phyloP scores from a whole-genome alignment of 441 rosid species.

The Syzygium malaccense region DNA sequence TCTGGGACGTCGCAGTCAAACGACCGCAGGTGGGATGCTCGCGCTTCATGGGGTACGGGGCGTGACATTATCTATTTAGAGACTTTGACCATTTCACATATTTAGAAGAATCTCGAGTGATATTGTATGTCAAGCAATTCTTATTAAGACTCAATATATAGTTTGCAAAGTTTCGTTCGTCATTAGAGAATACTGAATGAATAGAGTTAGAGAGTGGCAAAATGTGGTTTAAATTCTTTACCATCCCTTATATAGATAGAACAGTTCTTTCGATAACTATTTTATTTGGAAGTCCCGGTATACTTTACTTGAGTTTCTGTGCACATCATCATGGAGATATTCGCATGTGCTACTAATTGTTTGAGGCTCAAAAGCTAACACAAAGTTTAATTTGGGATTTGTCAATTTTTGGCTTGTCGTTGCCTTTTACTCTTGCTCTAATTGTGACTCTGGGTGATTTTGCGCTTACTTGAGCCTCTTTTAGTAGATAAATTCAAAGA shows the following conservation, averaged over 20 bases:
- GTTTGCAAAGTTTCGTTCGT: background rate
- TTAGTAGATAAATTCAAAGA: too few relatives aligned
- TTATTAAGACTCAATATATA: background rate
- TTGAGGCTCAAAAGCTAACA: background rate
- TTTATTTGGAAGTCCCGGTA: background rate
- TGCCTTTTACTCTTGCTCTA: too few relatives aligned
- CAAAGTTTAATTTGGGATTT: too few relatives aligned
- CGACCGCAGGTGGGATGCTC: too few relatives aligned
- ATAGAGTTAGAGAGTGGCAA: background rate
- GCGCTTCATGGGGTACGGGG: too few relatives aligned
- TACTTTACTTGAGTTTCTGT: too few relatives aligned
- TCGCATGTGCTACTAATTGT: too few relatives aligned
- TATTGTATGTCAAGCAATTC: background rate
- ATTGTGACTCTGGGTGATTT: too few relatives aligned
- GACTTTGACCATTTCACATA: background rate
- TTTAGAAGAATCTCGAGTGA: background rate
- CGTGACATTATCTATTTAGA: slow-evolving; percentile 51
- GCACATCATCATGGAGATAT: too few relatives aligned
- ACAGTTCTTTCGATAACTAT: background rate
- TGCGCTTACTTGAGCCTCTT: too few relatives aligned
- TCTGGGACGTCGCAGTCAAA: too few relatives aligned
- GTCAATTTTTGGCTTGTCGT: too few relatives aligned
- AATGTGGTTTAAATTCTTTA: background rate
- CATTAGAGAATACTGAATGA: background rate
- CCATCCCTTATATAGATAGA: background rate